phyloP scores from a whole-genome alignment of 306 rosid genomes.

The cucumber (Cucumis sativus) region DNA sequence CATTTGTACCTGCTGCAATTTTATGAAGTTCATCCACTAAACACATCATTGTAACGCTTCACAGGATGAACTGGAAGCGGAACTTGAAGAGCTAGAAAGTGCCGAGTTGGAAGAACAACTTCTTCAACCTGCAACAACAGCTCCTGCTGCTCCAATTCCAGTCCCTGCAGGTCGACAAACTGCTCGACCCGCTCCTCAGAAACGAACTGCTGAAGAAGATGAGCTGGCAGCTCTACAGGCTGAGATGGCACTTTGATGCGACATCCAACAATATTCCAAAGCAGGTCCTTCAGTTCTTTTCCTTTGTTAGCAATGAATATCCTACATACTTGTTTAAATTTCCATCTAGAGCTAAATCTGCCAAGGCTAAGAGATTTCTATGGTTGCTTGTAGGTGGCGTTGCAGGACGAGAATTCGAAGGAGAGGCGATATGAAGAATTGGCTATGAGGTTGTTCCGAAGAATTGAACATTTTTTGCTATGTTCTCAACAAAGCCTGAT shows the following conservation, averaged over 20 bases:
- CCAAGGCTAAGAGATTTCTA: conserved; percentile 11
- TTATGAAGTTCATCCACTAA: neutral
- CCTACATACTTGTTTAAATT: neutral
- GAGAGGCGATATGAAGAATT: conserved; percentile 31
- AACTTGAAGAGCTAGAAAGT: conserved; percentile 94
- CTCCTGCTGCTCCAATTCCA: conserved; percentile 81
- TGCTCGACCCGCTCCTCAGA: conserved; percentile 60
- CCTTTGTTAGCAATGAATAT: neutral
- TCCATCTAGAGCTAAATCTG: neutral
- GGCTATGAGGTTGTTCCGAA: conserved; percentile 13
- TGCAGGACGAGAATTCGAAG: conserved; percentile 9
- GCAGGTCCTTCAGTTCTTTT: conserved; percentile 23
- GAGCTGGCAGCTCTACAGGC: conserved; percentile 97
- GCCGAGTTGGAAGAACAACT: conserved; percentile 97
- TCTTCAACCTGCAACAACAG: conserved; percentile 86
- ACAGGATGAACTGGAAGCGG: conserved; percentile 95
- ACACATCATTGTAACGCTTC: neutral
- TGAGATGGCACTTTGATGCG: conserved; percentile 82
- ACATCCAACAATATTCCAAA: neutral
- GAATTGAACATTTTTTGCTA: conserved; percentile 11
- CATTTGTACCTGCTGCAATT: neutral
- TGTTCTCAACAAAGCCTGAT: conserved; percentile 12
- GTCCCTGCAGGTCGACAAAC: conserved; percentile 73
- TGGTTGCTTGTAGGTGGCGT: conserved; percentile 32
- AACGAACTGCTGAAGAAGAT: conserved; percentile 78